Evolutionary conservation across 2,329 filamentous ascomycete genomes (phyloP), one percentile per base, ranked within the genome.

Genomic region (Fusarium staphyleae): DNA sequence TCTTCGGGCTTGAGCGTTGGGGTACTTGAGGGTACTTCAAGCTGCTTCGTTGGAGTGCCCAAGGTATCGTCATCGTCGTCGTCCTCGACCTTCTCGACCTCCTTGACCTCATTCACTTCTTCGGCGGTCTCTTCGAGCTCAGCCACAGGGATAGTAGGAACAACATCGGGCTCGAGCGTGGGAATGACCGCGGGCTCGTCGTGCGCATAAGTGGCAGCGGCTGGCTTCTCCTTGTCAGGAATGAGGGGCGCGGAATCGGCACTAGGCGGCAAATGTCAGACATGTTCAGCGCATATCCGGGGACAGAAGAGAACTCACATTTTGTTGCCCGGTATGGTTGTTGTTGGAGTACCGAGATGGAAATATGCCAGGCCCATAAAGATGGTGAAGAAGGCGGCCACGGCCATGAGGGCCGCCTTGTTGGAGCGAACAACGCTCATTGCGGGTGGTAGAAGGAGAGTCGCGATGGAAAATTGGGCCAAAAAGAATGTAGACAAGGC

Each of bases 341-440:
- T 16, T 10, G 28, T 4, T 3, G 12, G 28, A 2, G 37, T 26
- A 8, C 24, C 28, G n/a, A 55, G 37, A 18, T 43, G 37, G 37
- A 36, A 48, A 42, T 55, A 28, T n/a, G 42, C 48, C 42, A 52
- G 16, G 33, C 42, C 48, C 48, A 55, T 48, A 9, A 55, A 52
- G 34, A 55, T 19, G 22, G 49, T 52, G 37, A 55, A 52, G 43
- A 55, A 52, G 12, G 39, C 52, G 15, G 52, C 52, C 9, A 33
- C 48, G 39, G 29, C 37, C 34, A 44, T 28, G 13, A 55, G 42
- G 19, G 43, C 52, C 26, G 35, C 28, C 24, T 39, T 41, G 37
- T 52, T 55, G 43, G 52, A 52, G 18, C 52, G 52, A 37, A 55
- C 37, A 26, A 18, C 37, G 34, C 37, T 29, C 52, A 55, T 55